Evolutionary conservation across 345 rosid genomes (phyloP).

Genomic region (Brassica rapa): DNA sequence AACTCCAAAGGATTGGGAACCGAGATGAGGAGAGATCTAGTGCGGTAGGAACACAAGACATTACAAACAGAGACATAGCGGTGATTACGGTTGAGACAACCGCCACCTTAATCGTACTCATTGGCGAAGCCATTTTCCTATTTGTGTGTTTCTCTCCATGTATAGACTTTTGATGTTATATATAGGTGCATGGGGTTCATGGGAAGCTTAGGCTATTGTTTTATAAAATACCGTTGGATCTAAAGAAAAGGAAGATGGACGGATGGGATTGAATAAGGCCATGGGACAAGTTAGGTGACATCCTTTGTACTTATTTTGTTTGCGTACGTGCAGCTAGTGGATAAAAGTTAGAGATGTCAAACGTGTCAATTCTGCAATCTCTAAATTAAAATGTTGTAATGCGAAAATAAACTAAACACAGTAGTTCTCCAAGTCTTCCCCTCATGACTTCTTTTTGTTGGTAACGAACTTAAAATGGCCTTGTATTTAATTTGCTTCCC

Average conservation of each 20-base stretch:
- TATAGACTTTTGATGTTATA: constrained; percentile 6
- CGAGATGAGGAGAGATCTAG: constrained; percentile 41
- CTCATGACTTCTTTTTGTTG: neutral
- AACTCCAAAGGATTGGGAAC: constrained; percentile 48
- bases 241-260: neutral
- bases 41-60: constrained; percentile 42
- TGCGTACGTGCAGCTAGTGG: neutral
- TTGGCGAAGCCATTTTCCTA: constrained; percentile 41
- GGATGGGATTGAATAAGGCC: neutral
- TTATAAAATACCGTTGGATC: constrained; percentile 28
- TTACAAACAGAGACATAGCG: constrained; percentile 40
- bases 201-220: neutral
- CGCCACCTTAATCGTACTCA: constrained; percentile 27
- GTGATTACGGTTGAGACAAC: constrained; percentile 46
- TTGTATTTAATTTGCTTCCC: neutral
- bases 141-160: neutral
- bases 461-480: neutral
- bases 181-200: constrained; percentile 32
- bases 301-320: neutral
- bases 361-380: neutral
- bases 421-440: neutral
- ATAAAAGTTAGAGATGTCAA: neutral
- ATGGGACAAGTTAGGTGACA: neutral
- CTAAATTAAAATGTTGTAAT: neutral
- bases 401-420: neutral